Conservation (phyloP, 129 eudicot genomes). For the Arctium minus region DNA sequence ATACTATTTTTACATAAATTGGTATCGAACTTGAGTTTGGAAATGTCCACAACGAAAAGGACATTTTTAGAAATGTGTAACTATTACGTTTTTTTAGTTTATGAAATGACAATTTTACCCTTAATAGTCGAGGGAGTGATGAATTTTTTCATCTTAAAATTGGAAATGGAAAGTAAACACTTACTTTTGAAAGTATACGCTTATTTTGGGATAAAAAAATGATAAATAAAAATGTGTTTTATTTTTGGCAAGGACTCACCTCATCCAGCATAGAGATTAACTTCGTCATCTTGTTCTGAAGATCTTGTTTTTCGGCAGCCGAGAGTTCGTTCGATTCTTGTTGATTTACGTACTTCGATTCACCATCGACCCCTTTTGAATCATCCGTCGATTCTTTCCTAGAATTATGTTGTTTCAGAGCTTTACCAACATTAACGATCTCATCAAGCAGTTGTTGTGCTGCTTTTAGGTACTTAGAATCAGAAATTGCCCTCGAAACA, state of each 20-base stretch:
- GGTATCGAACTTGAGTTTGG: not conserved
- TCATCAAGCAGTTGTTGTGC: conserved; percentile 82
- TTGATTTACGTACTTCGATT: conserved; percentile 32
- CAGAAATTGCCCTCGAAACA: conserved; percentile 39
- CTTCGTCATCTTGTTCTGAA: conserved; percentile 74
- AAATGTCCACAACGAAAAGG: not conserved
- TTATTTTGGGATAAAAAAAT: too few relatives aligned
- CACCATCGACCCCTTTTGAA: conserved; percentile 37
- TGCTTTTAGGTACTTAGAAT: conserved; percentile 76
- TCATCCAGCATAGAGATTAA: conserved; percentile 83
- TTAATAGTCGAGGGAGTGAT: not conserved
- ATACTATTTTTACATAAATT: too few relatives aligned
- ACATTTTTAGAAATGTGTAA: too few relatives aligned
- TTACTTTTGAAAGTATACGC: too few relatives aligned
- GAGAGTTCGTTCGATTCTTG: conserved; percentile 54
- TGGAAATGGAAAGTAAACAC: not conserved
- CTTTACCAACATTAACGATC: conserved; percentile 69
- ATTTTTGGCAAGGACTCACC: conserved; percentile 26
- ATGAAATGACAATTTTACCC: not conserved
- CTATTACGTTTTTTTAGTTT: too few relatives aligned
- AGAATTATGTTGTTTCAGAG: conserved; percentile 42
- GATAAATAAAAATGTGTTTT: not conserved
- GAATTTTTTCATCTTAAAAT: not conserved
- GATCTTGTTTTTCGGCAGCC: conserved; percentile 73
- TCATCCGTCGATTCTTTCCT: conserved; percentile 42